These are phyloP conservation scores for Planoprotostelium fungivorum DNA, from an alignment of 78 protist species.

Conservation along the genomic window DNA sequence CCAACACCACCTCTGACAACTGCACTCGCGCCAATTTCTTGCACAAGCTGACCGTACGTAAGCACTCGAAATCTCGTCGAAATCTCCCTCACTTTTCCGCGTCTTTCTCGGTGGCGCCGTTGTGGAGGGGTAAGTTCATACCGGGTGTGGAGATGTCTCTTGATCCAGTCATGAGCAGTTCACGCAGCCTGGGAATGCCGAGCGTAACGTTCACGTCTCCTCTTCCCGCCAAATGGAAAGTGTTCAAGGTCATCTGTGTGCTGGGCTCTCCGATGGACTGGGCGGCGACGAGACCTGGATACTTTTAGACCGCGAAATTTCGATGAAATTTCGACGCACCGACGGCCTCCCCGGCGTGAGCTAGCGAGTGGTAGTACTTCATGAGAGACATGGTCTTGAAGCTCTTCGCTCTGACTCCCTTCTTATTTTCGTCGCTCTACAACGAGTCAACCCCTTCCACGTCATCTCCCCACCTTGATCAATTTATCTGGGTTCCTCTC, in stretches of 20 bases:
- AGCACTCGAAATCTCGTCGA: background rate
- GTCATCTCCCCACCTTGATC: slow-evolving; percentile 1
- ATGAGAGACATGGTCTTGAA: slow-evolving; percentile 63
- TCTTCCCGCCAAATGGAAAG: slow-evolving; percentile 94
- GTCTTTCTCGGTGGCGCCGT: slow-evolving; percentile 37
- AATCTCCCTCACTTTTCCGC: slow-evolving; percentile 18
- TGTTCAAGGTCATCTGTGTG: slow-evolving; percentile 98
- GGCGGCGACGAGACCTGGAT: slow-evolving; percentile 77
- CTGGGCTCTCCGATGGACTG: slow-evolving; percentile 98
- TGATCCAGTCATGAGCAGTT: slow-evolving; percentile 86
- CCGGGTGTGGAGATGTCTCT: slow-evolving; percentile 48
- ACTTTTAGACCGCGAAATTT: background rate
- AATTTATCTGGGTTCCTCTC: slow-evolving; percentile 26
- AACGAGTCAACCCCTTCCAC: too few species aligned
- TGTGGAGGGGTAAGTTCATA: slow-evolving; percentile 51
- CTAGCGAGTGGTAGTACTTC: slow-evolving; percentile 65
- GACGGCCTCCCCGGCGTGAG: slow-evolving; percentile 89
- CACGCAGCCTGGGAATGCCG: slow-evolving; percentile 96
- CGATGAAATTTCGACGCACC: slow-evolving; percentile 48
- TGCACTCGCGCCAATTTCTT: background rate
- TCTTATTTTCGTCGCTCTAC: slow-evolving; percentile 2
- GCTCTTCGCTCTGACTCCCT: slow-evolving; percentile 24
- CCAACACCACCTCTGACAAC: background rate
- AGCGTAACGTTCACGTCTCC: slow-evolving; percentile 89
- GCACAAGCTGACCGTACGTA: background rate